Base-by-base conservation (phyloP, 805 yeast genomes). In the Candida mattraensis region DNA sequence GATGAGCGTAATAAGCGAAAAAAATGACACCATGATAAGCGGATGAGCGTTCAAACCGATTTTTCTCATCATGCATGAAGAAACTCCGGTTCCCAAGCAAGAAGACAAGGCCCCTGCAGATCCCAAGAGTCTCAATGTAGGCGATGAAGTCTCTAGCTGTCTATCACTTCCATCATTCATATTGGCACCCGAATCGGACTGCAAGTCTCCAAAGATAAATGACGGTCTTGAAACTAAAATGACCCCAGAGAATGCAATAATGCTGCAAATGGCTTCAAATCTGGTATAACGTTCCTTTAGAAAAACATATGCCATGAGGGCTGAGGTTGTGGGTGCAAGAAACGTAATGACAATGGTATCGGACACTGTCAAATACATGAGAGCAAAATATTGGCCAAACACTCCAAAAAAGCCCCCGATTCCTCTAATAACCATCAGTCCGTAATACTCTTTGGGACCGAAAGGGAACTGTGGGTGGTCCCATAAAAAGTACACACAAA, bases 331-430 rank as follows among this genome's bases (percentile, higher is more conserved):
- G 0, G 97, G 97, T 0, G 79, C 68, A 50, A 88, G 59, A 48
- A 88, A 88, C 2, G 91, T 78, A 33, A 88, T 80, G 11, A 84
- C 81, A 1, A 86, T 80, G 0, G 94, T 85, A 53, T 88, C 96
- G 8, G 89, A 80, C 5, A 88, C 71, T 33, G 86, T 74, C 29
- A 88, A 66, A 50, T 83, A 85, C 62, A 77, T 70, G 45, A 88
- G 63, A 1, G 95, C 77, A 54, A 69, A 85, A 58, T 86, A 88
- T 53, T 84, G 66, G 4, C 91, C 82, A 52, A 81, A 81, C 5
- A 87, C 94, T 3, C 95, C 95, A 39, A 83, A 56, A 48, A 80
- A 85, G 5, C 97, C 97, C 11, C 78, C 68, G 1, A 70, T 31
- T 0, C 96, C 96, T 42, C 96, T 67, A 4, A 74, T 29, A 0